Conservation (phyloP, 345 rosid genomes). For the Alliaria petiolata region DNA sequence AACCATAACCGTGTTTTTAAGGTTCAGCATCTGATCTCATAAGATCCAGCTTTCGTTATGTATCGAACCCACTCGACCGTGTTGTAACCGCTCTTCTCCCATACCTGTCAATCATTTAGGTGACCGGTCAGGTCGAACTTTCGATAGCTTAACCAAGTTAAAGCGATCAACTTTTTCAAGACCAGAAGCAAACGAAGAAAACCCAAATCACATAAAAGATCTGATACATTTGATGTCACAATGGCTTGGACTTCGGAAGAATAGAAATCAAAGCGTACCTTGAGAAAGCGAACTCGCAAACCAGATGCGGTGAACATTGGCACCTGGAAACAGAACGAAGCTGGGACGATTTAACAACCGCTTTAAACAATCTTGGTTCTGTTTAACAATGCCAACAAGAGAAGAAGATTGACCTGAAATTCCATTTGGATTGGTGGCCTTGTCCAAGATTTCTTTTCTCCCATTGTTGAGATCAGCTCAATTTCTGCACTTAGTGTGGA, state of each 20-base stretch:
- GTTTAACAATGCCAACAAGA: background rate
- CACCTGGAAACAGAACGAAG: constrained; percentile 49
- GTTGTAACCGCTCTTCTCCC: constrained; percentile 99
- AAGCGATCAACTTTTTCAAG: background rate
- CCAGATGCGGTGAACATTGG: constrained; percentile 99
- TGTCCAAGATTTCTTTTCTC: constrained; percentile 95
- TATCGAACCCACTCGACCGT: constrained; percentile 99
- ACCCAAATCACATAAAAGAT: background rate
- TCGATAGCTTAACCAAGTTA: constrained; percentile 2
- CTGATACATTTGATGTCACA: too few species aligned
- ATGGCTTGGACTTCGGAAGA: too few species aligned
- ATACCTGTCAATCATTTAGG: constrained; percentile 51
- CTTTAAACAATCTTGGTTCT: background rate
- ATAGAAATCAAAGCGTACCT: constrained; percentile 41
- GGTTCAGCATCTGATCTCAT: constrained; percentile 86
- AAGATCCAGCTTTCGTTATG: constrained; percentile 95
- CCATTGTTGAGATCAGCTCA: constrained; percentile 90
- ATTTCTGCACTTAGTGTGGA: constrained; percentile 96
- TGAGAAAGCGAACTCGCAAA: constrained; percentile 92
- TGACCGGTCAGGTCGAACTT: background rate
- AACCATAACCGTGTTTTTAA: constrained; percentile 8
- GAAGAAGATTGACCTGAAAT: constrained; percentile 64
- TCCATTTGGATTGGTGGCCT: constrained; percentile 99
- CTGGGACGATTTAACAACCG: background rate
- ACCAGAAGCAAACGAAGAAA: background rate